Evolutionary conservation across 495 filamentous ascomycete species (phyloP).

Genomic region (Lineolata rhizophorae): DNA sequence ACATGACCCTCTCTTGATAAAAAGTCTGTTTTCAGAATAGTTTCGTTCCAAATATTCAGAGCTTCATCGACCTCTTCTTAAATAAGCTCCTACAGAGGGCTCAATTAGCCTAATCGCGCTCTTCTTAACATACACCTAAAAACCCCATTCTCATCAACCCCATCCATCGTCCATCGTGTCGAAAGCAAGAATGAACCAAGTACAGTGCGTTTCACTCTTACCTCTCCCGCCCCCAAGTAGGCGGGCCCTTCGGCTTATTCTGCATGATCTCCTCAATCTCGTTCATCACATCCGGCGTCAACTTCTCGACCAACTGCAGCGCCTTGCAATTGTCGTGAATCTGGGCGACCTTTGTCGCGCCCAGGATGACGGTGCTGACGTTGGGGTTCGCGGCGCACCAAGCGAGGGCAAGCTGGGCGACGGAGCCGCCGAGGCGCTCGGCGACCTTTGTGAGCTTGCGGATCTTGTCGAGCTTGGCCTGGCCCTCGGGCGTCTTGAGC

Average conservation of each 20-base stretch:
- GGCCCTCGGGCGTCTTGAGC: slow-evolving; percentile 16
- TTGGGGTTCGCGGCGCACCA: slow-evolving; percentile 21
- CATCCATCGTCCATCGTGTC: no score
- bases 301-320: slow-evolving; percentile 15
- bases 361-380: slow-evolving; percentile 22
- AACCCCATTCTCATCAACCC: no score
- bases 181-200: no score
- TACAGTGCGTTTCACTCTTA: no score
- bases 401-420: slow-evolving; percentile 15
- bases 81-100: no score
- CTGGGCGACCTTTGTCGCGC: slow-evolving; percentile 18
- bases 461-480: slow-evolving; percentile 23
- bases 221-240: slow-evolving; percentile 13
- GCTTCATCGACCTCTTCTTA: no score
- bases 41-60: no score
- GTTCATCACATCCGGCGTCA: slow-evolving; percentile 21
- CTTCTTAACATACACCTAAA: no score
- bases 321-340: slow-evolving; percentile 21
- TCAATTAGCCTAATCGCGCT: no score
- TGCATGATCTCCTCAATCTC: slow-evolving; percentile 21
- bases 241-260: slow-evolving; percentile 15
- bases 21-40: no score
- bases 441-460: slow-evolving; percentile 19
- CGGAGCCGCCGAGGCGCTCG: slow-evolving; percentile 18
- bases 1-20: no score